Conservation (phyloP, 2,329 filamentous ascomycete genomes). For the Annulohypoxylon truncatum region DNA sequence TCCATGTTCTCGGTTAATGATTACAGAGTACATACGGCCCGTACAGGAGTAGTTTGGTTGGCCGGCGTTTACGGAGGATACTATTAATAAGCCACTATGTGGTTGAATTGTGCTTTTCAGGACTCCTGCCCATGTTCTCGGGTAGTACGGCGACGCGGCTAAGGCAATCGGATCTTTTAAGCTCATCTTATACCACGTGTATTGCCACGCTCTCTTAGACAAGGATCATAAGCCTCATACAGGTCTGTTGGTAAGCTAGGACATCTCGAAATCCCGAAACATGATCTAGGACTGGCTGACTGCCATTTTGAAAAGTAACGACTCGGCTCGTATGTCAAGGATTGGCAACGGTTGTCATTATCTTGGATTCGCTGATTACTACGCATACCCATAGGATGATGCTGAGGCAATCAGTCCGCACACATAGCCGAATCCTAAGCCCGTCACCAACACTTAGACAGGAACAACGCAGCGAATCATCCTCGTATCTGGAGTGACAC, state of each 20-base stretch:
- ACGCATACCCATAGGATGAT: neutral
- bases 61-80: neutral
- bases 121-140: neutral
- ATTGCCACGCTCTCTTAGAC: neutral
- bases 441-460: neutral
- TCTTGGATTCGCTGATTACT: slow-evolving; percentile 2
- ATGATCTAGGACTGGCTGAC: neutral
- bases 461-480: neutral
- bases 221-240: neutral
- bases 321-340: neutral
- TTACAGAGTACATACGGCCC: no score
- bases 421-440: slow-evolving; percentile 2
- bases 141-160: neutral
- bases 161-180: neutral
- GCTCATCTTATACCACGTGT: neutral
- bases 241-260: neutral
- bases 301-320: neutral
- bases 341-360: neutral
- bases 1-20: neutral
- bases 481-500: neutral
- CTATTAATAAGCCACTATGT: neutral
- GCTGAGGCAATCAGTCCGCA: neutral
- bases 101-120: neutral
- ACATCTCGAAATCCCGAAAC: neutral
- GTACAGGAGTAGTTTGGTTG: neutral